Conservation (phyloP, 108 stramenopile species). For the Cyclotella atomus region DNA sequence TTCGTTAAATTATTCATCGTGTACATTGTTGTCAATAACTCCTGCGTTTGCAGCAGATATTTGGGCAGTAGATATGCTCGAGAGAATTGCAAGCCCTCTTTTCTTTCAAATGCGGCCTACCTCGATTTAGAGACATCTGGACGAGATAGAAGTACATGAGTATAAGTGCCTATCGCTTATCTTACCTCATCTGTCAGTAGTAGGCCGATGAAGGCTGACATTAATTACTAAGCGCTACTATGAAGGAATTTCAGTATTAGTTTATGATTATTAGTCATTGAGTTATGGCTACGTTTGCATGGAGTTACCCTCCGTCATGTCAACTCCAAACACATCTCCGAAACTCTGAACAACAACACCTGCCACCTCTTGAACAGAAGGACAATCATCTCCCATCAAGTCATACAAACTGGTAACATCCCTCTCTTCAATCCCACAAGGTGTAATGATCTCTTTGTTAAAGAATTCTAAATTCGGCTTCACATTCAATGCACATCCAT, state of each 20-base stretch:
- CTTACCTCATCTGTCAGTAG: neutral
- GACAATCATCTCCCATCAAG: slow-evolving; percentile 48
- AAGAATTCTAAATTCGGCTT: slow-evolving; percentile 78
- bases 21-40: neutral
- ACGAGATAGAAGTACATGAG: neutral
- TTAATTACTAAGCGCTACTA: neutral
- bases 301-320: slow-evolving; percentile 10
- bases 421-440: slow-evolving; percentile 82
- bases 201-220: slow-evolving; percentile 9
- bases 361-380: slow-evolving; percentile 33
- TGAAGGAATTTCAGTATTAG: too few relatives aligned
- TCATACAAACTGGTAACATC: slow-evolving; percentile 82
- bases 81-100: too few relatives aligned
- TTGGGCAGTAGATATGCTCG: too few relatives aligned
- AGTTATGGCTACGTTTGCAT: too few relatives aligned
- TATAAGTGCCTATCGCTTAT: neutral
- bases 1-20: slow-evolving; percentile 26
- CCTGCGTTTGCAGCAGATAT: neutral
- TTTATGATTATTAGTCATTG: too few relatives aligned
- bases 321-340: slow-evolving; percentile 42
- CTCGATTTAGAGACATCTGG: too few relatives aligned
- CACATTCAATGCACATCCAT: slow-evolving; percentile 98
- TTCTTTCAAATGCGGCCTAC: neutral
- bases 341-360: slow-evolving; percentile 28
- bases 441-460: slow-evolving; percentile 74